Base-by-base conservation (phyloP, 208 protist genomes). In the Acanthamoeba sp. region DNA sequence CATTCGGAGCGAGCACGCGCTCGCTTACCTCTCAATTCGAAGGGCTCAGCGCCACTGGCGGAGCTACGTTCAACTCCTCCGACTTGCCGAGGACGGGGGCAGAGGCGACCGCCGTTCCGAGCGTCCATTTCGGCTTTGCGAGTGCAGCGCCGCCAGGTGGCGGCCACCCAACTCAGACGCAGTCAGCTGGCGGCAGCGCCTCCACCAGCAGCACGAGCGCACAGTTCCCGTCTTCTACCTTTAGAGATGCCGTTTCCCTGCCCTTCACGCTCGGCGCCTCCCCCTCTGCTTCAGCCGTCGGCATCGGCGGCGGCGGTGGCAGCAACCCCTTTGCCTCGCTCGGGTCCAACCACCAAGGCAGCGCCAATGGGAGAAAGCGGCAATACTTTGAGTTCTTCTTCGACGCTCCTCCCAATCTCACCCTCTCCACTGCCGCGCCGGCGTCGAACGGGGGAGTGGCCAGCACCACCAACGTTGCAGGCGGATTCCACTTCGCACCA, bases 311-410 rank as follows among this genome's bases (percentile, higher is more conserved):
- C 36, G 22, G 64, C n/a, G 24, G 36, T n/a, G 45, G 7, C 57
- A 71, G 12, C 59, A 73, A 62, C 27, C 59, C 84, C 2, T 91
- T 71, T 36, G 55, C 40, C 27, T n/a, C 84, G 29, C 36, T 69
- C 24, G 36, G 16, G 84, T 36, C 40, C 27, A 9, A 4, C 36
- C 12, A 6, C 42, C 18, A 24, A 18, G 45, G 55, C 82, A 36
- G 27, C 14, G 27, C 27, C 50, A 59, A 55, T 2, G 45, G 45
- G 32, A 50, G 59, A 24, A 91, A 91, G 24, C 50, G 84, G 27
- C 84, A 91, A 20, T 91, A 40, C 59, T 91, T 91, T 24, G 84
- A 91, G 59, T 91, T 91, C 52, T 91, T 91, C 84, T 91, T 91
- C 62, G 55, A 91, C 7, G 34, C 84, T 27, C 84, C 84, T 9